These are phyloP conservation scores for Bidens hawaiensis DNA, from an alignment of 140 eudicot genomes.

Conservation along the genomic window DNA sequence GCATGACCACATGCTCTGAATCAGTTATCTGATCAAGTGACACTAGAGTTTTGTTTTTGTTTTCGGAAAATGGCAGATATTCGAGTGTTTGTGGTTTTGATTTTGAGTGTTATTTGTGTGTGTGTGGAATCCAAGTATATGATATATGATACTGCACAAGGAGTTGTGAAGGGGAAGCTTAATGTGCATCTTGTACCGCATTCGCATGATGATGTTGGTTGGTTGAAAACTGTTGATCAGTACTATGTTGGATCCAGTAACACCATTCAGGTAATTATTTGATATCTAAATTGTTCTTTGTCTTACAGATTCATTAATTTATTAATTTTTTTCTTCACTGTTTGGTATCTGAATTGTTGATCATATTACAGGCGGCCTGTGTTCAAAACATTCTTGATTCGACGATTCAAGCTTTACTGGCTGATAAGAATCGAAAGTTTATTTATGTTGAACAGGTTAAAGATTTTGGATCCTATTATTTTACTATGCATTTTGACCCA, in stretches of 20 bases:
- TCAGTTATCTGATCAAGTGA: no score
- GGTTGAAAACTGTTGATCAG: slow-evolving; percentile 94
- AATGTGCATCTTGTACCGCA: slow-evolving; percentile 93
- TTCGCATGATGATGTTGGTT: slow-evolving; percentile 94
- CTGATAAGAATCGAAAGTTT: slow-evolving; percentile 79
- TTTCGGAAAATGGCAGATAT: slow-evolving; percentile 28
- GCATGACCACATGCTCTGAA: no score
- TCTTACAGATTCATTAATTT: neutral
- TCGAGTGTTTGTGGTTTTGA: slow-evolving; percentile 16
- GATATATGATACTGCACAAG: slow-evolving; percentile 63
- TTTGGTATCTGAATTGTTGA: neutral
- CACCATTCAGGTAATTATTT: slow-evolving; percentile 60
- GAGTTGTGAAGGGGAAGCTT: slow-evolving; percentile 59
- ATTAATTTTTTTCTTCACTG: neutral
- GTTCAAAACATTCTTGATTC: slow-evolving; percentile 94
- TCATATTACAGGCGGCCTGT: slow-evolving; percentile 88
- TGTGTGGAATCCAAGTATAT: slow-evolving; percentile 67
- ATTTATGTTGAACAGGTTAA: slow-evolving; percentile 85
- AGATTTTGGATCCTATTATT: neutral
- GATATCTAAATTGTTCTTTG: no score
- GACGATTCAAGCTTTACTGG: slow-evolving; percentile 65
- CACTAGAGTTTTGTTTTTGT: no score
- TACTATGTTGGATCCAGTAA: slow-evolving; percentile 94
- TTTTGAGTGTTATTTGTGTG: slow-evolving; percentile 12
- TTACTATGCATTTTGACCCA: slow-evolving; percentile 1